Conservation (phyloP, 495 filamentous ascomycete genomes). For the Paragyromitra xinjiangensis region DNA sequence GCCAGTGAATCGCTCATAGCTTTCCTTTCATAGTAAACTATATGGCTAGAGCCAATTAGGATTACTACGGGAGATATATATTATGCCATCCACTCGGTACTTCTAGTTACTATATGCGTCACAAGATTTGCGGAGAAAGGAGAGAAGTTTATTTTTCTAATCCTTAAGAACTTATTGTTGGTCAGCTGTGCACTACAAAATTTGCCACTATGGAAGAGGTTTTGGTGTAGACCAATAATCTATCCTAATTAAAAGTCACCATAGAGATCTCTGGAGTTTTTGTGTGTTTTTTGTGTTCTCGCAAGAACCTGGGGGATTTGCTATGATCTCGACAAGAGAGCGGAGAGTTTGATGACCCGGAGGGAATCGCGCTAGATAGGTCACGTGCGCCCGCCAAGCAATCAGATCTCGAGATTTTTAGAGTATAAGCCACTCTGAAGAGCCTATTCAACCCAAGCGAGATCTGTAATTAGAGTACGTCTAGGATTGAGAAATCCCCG, state of each 20-base stretch:
- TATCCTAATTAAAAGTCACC: not conserved
- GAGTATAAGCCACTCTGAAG: too few relatives aligned
- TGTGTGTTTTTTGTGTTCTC: slow-evolving; percentile 4
- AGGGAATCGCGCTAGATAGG: not conserved
- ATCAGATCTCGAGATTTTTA: too few relatives aligned
- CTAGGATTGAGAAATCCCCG: too few relatives aligned
- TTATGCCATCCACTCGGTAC: not conserved
- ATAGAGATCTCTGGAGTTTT: not conserved
- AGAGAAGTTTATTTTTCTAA: not conserved
- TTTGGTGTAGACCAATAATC: not conserved
- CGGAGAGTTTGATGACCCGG: slow-evolving; percentile 27
- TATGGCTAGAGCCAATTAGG: not conserved
- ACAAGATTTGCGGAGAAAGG: not conserved
- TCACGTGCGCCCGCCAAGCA: slow-evolving; percentile 3
- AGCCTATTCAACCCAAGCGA: too few relatives aligned
- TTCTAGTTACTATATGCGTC: slow-evolving; percentile 8
- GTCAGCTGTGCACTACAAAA: not conserved
- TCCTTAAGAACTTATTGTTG: not conserved
- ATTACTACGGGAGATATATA: not conserved
- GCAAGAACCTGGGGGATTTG: not conserved
- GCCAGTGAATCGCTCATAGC: not conserved
- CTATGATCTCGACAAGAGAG: not conserved
- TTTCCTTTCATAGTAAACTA: not conserved
- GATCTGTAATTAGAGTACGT: too few relatives aligned
- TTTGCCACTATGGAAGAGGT: not conserved